A percentile compares a stretch with the other conserved stretches of the same genome.
These are phyloP conservation scores for Cordyceps militaris DNA, from an alignment of 2,329 filamentous ascomycete species.

Conservation along the genomic window DNA sequence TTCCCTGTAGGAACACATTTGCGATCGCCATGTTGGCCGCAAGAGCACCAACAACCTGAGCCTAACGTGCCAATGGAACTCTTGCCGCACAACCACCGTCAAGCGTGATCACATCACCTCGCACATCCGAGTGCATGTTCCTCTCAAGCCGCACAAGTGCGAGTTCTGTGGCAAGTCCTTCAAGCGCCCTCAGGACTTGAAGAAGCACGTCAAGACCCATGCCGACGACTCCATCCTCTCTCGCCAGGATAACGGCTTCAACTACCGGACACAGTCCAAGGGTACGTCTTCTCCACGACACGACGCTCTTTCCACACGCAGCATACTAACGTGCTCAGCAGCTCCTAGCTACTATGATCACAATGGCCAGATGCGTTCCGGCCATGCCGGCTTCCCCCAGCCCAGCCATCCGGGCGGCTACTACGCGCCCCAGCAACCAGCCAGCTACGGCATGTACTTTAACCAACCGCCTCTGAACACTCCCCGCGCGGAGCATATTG, in stretches of 20 bases:
- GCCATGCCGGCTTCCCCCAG: slow-evolving; percentile 48
- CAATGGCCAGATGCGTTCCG: slow-evolving; percentile 55
- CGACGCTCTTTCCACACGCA: too few species aligned
- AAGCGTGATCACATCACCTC: slow-evolving; percentile 99
- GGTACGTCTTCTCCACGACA: slow-evolving; percentile 25
- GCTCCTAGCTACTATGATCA: slow-evolving; percentile 57
- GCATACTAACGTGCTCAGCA: not conserved
- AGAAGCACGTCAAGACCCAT: slow-evolving; percentile 99
- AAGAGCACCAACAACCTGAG: slow-evolving; percentile 99
- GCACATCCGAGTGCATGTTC: slow-evolving; percentile 97
- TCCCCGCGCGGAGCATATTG: slow-evolving; percentile 54
- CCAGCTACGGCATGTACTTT: slow-evolving; percentile 72
- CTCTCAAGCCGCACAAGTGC: slow-evolving; percentile 97
- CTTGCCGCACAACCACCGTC: slow-evolving; percentile 91
- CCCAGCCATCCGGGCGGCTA: slow-evolving; percentile 46
- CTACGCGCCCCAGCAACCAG: slow-evolving; percentile 49
- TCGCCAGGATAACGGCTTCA: slow-evolving; percentile 46
- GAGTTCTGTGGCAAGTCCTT: slow-evolving; percentile 98
- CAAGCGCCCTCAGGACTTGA: slow-evolving; percentile 96
- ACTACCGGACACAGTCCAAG: slow-evolving; percentile 50
- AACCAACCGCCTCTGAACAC: slow-evolving; percentile 53
- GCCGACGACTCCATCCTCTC: slow-evolving; percentile 83
- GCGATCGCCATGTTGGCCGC: slow-evolving; percentile 94
- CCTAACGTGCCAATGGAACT: slow-evolving; percentile 94
- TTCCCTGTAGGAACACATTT: slow-evolving; percentile 76